Base-by-base conservation (phyloP, 352 stramenopile genomes). In the Pythium myriotylum region DNA sequence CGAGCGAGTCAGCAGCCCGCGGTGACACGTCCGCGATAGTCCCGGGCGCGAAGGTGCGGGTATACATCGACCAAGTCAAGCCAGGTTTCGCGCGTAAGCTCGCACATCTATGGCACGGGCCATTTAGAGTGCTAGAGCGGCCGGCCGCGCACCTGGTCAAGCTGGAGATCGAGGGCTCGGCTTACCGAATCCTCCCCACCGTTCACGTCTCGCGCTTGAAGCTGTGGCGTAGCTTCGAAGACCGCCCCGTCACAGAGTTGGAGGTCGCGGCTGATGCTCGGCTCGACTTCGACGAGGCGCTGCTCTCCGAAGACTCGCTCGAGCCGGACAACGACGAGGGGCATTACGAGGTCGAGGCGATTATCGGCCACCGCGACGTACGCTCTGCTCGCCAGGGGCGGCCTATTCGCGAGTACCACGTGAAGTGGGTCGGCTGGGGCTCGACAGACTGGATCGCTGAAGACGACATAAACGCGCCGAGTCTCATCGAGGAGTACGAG, bases 281-380 rank as follows among this genome's bases (percentile, higher is more conserved):
- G 0, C 20, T 72, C 42, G 64, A 72, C 43, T 72, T 72, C 59
- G 64, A 72, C 20, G 54, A 72, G n/a, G 58, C 23, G 0, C 27
- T 72, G 2, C 14, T 72, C 0, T 59, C 65, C 2, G 65, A 68
- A 22, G 65, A 72, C 43, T 67, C 49, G 17, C 55, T 56, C 3
- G 47, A 67, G 17, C 51, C 66, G 3, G 49, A 68, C n/a, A 1
- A 61, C 5, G 59, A 64, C 1, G n/a, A 3, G 0, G 50, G 49
- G 17, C 54, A 50, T 9, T 72, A 65, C 50, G 65, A 68, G 29
- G 27, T 72, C 1, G 59, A 57, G 22, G 47, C 6, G 10, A 64
- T 68, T 17, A 0, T 58, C 1, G 39, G 42, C 1, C 57, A 64
- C 17, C 16, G 19, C 0, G 55, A 61, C 14, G 35, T 23, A 2